Evolutionary conservation across 306 rosid genomes (phyloP).

Genomic region (Gleditsia sinensis): DNA sequence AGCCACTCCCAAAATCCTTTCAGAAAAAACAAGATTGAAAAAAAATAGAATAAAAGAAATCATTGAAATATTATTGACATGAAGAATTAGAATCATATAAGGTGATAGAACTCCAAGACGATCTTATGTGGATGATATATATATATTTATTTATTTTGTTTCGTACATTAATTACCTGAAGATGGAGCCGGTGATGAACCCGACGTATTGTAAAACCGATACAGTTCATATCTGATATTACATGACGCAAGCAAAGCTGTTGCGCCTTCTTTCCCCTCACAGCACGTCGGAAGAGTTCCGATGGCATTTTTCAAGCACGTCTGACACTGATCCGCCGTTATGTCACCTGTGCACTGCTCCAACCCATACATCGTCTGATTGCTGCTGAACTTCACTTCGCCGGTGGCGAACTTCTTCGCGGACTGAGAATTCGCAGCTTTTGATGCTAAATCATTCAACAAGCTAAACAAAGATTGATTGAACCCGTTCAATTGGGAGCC

Average conservation of each 20-base stretch:
- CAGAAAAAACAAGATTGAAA: background rate
- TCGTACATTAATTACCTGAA: background rate
- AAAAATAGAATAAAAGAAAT: no score
- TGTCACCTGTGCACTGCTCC: slow-evolving; percentile 33
- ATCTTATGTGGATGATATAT: no score
- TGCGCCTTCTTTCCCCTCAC: slow-evolving; percentile 26
- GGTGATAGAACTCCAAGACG: no score
- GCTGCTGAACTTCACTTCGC: background rate
- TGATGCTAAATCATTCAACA: slow-evolving; percentile 24
- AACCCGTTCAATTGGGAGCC: slow-evolving; percentile 15
- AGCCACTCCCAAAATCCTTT: no score
- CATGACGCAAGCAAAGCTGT: slow-evolving; percentile 22
- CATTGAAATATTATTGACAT: no score
- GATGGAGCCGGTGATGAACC: background rate
- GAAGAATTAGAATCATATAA: no score
- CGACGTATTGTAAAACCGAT: slow-evolving; percentile 15
- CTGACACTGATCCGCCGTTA: background rate
- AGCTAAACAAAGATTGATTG: slow-evolving; percentile 27
- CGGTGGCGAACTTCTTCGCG: slow-evolving; percentile 32
- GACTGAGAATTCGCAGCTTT: slow-evolving; percentile 26
- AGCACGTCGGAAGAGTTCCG: slow-evolving; percentile 30
- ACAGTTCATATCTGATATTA: slow-evolving; percentile 29
- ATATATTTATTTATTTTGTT: no score
- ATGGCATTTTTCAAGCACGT: slow-evolving; percentile 14
- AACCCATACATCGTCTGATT: slow-evolving; percentile 38